Evolutionary conservation across 805 yeast genomes (phyloP).

Genomic region (Brettanomyces nanus): DNA sequence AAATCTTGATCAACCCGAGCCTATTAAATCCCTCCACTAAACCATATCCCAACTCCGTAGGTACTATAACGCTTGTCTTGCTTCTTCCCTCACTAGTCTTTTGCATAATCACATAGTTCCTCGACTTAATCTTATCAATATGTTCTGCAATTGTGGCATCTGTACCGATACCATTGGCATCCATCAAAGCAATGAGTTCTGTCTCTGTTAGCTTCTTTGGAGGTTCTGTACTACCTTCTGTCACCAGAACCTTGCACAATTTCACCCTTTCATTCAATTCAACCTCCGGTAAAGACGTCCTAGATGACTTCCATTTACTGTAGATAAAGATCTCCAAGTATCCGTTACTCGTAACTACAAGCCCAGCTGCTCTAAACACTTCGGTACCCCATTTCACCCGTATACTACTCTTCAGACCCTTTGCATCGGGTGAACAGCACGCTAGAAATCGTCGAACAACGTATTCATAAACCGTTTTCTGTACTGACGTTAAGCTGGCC

Average conservation of each 20-base stretch:
- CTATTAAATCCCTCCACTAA: conserved; percentile 82
- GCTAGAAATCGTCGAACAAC: conserved; percentile 83
- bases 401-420: conserved; percentile 59
- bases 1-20: conserved; percentile 60
- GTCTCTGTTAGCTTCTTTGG: conserved; percentile 86
- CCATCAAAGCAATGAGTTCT: conserved; percentile 89
- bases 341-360: conserved; percentile 64
- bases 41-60: conserved; percentile 79
- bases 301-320: conserved; percentile 66
- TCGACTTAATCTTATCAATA: conserved; percentile 63
- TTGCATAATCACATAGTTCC: conserved; percentile 56
- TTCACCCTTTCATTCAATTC: conserved; percentile 46
- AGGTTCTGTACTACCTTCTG: conserved; percentile 70
- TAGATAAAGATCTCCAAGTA: conserved; percentile 77
- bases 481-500: conserved; percentile 32
- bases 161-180: conserved; percentile 94
- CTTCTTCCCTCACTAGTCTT: conserved; percentile 29
- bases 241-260: conserved; percentile 50
- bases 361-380: conserved; percentile 61
- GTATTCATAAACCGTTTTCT: conserved; percentile 75
- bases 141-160: conserved; percentile 99
- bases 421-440: conserved; percentile 86
- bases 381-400: conserved; percentile 75
- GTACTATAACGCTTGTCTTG: conserved; percentile 45
- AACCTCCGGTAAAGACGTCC: conserved; percentile 53